These are phyloP conservation scores for Micromonas pusilla DNA, from an alignment of 139 green algal genomes.

Conservation along the genomic window DNA sequence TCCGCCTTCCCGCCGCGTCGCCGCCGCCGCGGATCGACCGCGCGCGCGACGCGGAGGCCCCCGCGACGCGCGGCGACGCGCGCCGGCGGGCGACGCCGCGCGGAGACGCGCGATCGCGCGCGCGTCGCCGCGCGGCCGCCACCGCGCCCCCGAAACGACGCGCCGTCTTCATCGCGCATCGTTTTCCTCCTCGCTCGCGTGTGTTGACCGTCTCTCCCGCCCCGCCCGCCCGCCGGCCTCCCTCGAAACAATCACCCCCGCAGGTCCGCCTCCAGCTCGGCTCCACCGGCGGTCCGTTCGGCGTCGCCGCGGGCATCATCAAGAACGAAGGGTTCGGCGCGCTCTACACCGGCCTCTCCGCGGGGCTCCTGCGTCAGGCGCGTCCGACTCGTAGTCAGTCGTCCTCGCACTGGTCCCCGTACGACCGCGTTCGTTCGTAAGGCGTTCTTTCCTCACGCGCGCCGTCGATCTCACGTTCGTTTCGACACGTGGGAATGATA, in stretches of 20 bases:
- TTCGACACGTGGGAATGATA: no score
- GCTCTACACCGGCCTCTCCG: constrained; percentile 87
- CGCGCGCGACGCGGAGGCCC: not conserved
- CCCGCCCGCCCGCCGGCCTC: no score
- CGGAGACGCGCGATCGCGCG: not conserved
- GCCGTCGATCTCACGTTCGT: no score
- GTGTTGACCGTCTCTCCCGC: constrained; percentile 27
- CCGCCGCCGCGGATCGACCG: not conserved
- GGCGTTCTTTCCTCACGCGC: no score
- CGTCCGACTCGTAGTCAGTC: no score
- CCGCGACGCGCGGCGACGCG: not conserved
- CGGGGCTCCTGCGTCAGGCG: constrained; percentile 93
- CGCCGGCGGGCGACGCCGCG: not conserved
- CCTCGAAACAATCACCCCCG: not conserved
- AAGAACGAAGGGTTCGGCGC: constrained; percentile 57
- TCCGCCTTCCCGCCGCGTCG: no score
- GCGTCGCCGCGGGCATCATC: constrained; percentile 33
- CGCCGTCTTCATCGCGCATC: no score
- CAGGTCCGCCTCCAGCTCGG: constrained; percentile 90
- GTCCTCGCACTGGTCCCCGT: no score
- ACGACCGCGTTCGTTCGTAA: no score
- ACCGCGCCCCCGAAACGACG: no score
- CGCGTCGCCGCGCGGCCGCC: no score
- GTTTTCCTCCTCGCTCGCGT: no score
- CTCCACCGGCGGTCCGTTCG: constrained; percentile 64